Evolutionary conservation across 2,329 filamentous ascomycete species (phyloP).

Genomic region (Fusarium pilosicola): DNA sequence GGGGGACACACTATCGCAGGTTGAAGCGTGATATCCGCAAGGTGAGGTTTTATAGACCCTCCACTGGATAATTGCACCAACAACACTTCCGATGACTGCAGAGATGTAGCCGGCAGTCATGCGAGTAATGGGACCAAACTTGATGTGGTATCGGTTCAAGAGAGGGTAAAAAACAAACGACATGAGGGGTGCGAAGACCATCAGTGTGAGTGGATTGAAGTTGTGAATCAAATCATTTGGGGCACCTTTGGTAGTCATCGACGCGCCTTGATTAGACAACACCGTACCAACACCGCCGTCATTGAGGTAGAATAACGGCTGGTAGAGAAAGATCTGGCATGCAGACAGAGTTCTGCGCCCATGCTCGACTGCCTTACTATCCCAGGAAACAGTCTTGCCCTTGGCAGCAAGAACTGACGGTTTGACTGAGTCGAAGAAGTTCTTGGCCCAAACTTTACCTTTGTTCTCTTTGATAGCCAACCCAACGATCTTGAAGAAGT

Average conservation of each 20-base stretch:
- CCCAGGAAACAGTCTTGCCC: not conserved
- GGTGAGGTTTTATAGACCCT: not conserved
- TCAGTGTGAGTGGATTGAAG: slow-evolving; percentile 68
- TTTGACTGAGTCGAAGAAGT: not conserved
- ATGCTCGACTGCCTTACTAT: not conserved
- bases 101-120: slow-evolving; percentile 66
- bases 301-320: not conserved
- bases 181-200: slow-evolving; percentile 54
- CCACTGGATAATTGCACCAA: not conserved
- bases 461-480: not conserved
- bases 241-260: slow-evolving; percentile 57
- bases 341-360: not conserved
- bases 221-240: slow-evolving; percentile 71
- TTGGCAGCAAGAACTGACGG: not conserved
- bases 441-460: not conserved
- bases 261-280: not conserved
- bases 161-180: slow-evolving; percentile 62
- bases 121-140: slow-evolving; percentile 67
- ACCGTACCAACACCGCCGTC: not conserved
- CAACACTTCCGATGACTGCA: slow-evolving; percentile 49
- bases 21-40: not conserved
- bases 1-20: not conserved
- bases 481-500: not conserved
- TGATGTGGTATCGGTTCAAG: slow-evolving; percentile 61
- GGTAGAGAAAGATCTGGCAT: slow-evolving; percentile 3